Evolutionary conservation across 1,139 yeast species (phyloP), one percentile per base, ranked within the genome.

Genomic region (Casaregolazyma suthepensis): DNA sequence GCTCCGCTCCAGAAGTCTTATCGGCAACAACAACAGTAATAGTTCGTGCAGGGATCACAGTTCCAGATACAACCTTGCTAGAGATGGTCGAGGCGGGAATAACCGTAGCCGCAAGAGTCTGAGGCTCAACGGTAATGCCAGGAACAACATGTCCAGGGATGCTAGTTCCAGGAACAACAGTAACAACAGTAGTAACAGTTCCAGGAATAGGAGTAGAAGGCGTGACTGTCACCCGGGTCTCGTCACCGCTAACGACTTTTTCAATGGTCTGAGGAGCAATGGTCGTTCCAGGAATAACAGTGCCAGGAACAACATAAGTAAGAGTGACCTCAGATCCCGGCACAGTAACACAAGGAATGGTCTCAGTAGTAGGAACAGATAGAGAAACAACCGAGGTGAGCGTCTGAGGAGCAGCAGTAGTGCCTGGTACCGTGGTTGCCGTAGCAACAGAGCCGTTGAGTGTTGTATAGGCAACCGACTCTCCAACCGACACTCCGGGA

Each of bases 241-340:
- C 45, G 22, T 35, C 37, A 17, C 22, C 35, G 23, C 43, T 35
- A 19, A 56, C 54, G 7, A 53, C 45, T 7, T 54, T 50, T 20
- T 45, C 52, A 37, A 56, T 51, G 13, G 59, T 56, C 31, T 42
- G 47, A 20, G 56, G 53, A 19, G 49, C 51, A 29, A 52, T 31
- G 13, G 61, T 55, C 3, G 61, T 55, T 5, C 58, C 63, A 15
- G 58, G 60, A 35, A 61, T 51, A 18, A 55, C 53, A 15, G 60
- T 53, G 2, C 56, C 57, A 9, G 63, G 53, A 23, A 54, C 45
- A 13, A 56, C 54, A 48, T 26, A 43, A 15, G 54, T 48, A 4
- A 50, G 56, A 18, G 52, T 31, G 10, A 55, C 42, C 5, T 56
- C 52, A 40, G 54, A 40, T 10, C 59, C 58, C 2, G 55, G 55